Evolutionary conservation across 208 protist genomes (phyloP), one percentile per base, ranked within the genome.

Genomic region (Endotrypanum monterogeii): DNA sequence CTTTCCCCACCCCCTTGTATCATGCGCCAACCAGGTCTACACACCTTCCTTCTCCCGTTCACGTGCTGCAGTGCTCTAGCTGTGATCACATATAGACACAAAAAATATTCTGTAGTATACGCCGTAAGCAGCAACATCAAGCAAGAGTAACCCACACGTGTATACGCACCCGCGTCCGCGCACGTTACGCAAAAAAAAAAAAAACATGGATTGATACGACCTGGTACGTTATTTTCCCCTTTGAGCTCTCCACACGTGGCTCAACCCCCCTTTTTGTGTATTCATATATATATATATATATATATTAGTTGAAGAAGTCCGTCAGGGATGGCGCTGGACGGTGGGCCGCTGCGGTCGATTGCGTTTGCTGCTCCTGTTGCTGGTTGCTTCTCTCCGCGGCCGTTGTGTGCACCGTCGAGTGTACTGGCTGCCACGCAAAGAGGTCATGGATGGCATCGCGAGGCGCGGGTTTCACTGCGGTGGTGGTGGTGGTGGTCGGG

Each of bases 231-330:
- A 48, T 11, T 11, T 48, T 5, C 44, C 5, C 8, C 44, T 48
- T 48, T 48, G 44, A 14, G 44, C 12, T 48, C 44, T 48, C 12
- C 44, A 48, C 44, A 11, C 12, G 8, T 14, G 12, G 0, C 8
- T 14, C 44, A 11, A 14, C 44, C 16, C 32, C 32, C n/a, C 37
- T 28, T 30, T 25, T 28, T 46, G 3, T 18, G 30, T 18, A 12
- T 69, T 50, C 57, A 78, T n/a, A n/a, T n/a, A n/a, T n/a, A n/a
- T n/a, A n/a, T n/a, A n/a, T n/a, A n/a, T n/a, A n/a, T n/a, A n/a
- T n/a, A n/a, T n/a, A n/a, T n/a, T n/a, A n/a, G n/a, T n/a, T n/a
- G 70, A 90, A 90, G 62, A 86, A 90, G 54, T 86, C 77, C 25
- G 86, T 83, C 41, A 87, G 56, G 11, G 78, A 66, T 32, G 63